Evolutionary conservation across 345 rosid genomes (phyloP).

Genomic region (Laguncularia racemosa): DNA sequence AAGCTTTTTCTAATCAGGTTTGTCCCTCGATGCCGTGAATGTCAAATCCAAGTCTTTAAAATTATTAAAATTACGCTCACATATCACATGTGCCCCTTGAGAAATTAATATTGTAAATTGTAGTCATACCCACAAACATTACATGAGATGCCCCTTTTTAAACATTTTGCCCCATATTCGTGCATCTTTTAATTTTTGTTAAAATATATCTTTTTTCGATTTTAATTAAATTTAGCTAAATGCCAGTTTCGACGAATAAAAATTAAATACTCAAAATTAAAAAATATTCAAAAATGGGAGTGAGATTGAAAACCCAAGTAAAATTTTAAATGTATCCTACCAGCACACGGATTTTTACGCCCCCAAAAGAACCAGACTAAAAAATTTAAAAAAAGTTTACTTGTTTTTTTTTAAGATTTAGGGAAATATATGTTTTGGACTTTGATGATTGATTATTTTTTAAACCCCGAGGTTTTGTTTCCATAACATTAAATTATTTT

Average conservation of each 20-base stretch:
- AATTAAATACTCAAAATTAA: neutral
- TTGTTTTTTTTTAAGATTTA: too few relatives aligned
- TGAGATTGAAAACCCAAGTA: conserved; percentile 4
- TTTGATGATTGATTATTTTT: conserved; percentile 10
- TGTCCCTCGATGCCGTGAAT: neutral
- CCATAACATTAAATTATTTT: too few relatives aligned
- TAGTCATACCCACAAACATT: neutral
- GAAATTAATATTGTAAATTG: neutral
- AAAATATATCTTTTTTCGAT: neutral
- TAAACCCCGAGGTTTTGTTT: conserved; percentile 4
- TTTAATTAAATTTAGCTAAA: neutral
- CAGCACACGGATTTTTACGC: neutral
- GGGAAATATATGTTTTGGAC: neutral
- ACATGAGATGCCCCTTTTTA: neutral
- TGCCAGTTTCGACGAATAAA: neutral
- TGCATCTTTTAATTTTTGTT: neutral
- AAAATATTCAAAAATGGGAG: neutral
- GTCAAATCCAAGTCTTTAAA: neutral
- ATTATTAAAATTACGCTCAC: conserved; percentile 9
- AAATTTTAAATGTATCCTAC: neutral
- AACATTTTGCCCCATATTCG: neutral
- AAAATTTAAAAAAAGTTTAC: neutral
- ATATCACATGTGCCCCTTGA: conserved; percentile 3
- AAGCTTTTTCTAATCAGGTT: neutral
- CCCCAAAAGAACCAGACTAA: neutral